Evolutionary conservation across 2,329 filamentous ascomycete species (phyloP).

Genomic region (Parafenestella ontariensis): DNA sequence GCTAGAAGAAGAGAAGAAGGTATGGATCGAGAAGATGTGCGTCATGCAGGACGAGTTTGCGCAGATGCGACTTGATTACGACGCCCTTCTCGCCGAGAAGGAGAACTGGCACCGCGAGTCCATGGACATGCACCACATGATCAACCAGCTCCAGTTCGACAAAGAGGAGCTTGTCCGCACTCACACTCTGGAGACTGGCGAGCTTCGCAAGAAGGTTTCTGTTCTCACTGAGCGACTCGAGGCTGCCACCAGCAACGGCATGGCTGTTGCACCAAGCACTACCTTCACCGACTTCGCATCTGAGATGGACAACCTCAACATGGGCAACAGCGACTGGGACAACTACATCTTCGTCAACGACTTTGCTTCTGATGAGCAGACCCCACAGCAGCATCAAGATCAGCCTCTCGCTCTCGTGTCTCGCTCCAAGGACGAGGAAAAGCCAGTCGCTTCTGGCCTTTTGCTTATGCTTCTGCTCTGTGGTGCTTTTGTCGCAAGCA

Average conservation of each 20-base stretch:
- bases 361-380: conserved; percentile 65
- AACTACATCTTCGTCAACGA: conserved; percentile 79
- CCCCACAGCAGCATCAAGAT: conserved; percentile 44
- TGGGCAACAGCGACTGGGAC: conserved; percentile 81
- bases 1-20: conserved; percentile 96
- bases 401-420: conserved; percentile 51
- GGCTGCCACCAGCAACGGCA: conserved; percentile 54
- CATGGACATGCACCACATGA: conserved; percentile 75
- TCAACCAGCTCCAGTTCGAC: conserved; percentile 79
- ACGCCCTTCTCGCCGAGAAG: conserved; percentile 58
- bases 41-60: conserved; percentile 80
- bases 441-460: conserved; percentile 77
- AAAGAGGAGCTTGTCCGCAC: conserved; percentile 89
- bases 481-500: conserved; percentile 93
- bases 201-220: conserved; percentile 90
- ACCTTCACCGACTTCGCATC: conserved; percentile 75
- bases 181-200: conserved; percentile 88
- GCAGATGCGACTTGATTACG: conserved; percentile 69
- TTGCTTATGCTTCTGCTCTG: conserved; percentile 96
- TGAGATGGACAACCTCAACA: conserved; percentile 83
- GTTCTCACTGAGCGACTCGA: conserved; percentile 79
- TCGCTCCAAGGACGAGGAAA: conserved; percentile 56
- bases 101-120: conserved; percentile 76
- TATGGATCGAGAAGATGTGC: conserved; percentile 77
- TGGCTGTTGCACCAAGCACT: conserved; percentile 61